These are phyloP conservation scores for Hymenoscyphus repandus DNA, from an alignment of 2,329 filamentous ascomycete genomes.

Conservation along the genomic window DNA sequence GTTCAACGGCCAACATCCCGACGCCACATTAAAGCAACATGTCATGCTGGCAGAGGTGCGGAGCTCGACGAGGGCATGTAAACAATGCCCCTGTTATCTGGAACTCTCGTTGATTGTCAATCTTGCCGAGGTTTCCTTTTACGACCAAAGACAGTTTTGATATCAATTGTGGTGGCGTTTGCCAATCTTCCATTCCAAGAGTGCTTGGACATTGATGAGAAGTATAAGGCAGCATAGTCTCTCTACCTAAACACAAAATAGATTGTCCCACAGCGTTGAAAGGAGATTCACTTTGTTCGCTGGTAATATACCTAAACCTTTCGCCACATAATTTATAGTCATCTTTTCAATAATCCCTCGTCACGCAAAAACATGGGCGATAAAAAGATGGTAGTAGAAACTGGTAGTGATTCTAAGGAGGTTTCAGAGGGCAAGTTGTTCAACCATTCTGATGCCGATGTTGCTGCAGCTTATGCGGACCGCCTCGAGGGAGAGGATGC, in stretches of 20 bases:
- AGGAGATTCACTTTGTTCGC: no score
- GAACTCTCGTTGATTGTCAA: no score
- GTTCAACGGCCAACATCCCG: not conserved
- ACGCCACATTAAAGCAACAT: not conserved
- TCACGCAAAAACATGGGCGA: not conserved
- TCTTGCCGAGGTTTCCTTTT: no score
- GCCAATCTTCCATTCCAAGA: not conserved
- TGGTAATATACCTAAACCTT: no score
- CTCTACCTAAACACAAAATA: no score
- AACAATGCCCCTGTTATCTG: no score
- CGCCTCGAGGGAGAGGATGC: slow-evolving; percentile 26
- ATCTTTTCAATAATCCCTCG: no score
- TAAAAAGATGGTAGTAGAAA: not conserved
- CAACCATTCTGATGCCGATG: slow-evolving; percentile 18
- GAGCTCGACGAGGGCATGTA: no score
- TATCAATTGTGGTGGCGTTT: not conserved
- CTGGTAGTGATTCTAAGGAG: not conserved
- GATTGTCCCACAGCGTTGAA: no score
- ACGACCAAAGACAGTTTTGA: not conserved
- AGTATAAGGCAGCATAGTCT: not conserved
- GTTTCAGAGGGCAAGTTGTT: slow-evolving; percentile 6
- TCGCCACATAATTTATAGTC: no score
- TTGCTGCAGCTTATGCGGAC: slow-evolving; percentile 29
- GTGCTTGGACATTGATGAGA: not conserved
- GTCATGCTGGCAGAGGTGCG: not conserved